Conservation (phyloP, 306 rosid species). For the Pachyrhizus erosus region DNA sequence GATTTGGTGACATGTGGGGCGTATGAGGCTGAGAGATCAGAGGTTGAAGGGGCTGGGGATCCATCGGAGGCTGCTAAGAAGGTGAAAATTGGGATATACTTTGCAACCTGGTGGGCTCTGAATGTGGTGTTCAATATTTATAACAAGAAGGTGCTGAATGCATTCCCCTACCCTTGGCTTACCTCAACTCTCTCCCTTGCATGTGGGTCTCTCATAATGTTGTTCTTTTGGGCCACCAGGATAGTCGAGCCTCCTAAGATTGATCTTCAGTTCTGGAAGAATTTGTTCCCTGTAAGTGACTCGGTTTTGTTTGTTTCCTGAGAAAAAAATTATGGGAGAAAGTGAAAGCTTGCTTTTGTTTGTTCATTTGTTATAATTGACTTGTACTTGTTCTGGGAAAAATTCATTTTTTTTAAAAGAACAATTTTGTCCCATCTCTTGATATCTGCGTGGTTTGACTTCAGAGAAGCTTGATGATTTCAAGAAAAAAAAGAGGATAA, state of each 20-base stretch:
- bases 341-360: slow-evolving; percentile 48
- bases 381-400: too few species aligned
- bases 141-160: slow-evolving; percentile 94
- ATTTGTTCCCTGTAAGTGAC: slow-evolving; percentile 83
- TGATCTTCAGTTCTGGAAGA: slow-evolving; percentile 88
- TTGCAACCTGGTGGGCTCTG: slow-evolving; percentile 93
- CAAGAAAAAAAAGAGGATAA: not conserved
- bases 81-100: slow-evolving; percentile 84
- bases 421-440: not conserved
- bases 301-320: slow-evolving; percentile 56
- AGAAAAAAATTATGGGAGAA: slow-evolving; percentile 39
- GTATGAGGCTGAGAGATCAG: slow-evolving; percentile 66
- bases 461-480: not conserved
- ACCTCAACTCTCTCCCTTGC: slow-evolving; percentile 95
- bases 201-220: slow-evolving; percentile 89
- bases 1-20: slow-evolving; percentile 56
- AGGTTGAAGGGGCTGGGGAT: slow-evolving; percentile 49
- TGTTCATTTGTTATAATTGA: not conserved
- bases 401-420: too few species aligned
- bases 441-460: not conserved
- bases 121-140: slow-evolving; percentile 93
- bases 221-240: slow-evolving; percentile 81
- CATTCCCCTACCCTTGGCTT: slow-evolving; percentile 91
- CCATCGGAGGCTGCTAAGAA: slow-evolving; percentile 75
- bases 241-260: slow-evolving; percentile 88